Base-by-base conservation (phyloP, 768 basidiomycete species). In the Suillus spraguei region DNA sequence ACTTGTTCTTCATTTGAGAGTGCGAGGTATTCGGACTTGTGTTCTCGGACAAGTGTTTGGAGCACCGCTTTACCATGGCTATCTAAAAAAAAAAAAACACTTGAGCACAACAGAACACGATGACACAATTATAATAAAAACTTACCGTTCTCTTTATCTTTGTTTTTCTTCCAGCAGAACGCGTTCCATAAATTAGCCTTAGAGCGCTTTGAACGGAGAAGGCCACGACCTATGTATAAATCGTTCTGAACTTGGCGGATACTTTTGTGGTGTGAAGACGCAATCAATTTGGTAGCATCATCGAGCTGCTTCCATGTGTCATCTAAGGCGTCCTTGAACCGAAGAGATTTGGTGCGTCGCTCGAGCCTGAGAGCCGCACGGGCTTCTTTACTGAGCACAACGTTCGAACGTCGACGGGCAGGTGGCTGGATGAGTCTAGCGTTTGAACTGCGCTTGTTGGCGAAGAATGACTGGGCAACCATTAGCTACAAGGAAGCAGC, bases 301-400 rank as follows among this genome's bases (percentile, higher is more conserved):
- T 65, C 33, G 3, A 63, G 62, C 28, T 63, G 61, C 46, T 56
- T 53, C 62, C 58, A 63, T 16, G 64, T 39, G n/a, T 49, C 22
- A 17, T 65, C 32, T 16, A 65, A 41, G 20, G 46, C 33, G 4
- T 60, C 28, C 22, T 49, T 62, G 56, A 65, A 63, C 22, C 13
- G 0, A 33, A 17, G 20, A 24, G 20, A 38, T 35, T 35, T 52
- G 22, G 42, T 41, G 20, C 3, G 16, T 22, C 3, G 32, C n/a
- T 52, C 3, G 8, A 39, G 28, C 41, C 22, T 42, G 33, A 65
- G 46, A 11, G 42, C 38, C 8, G 36, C 46, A 20, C 14, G 9
- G n/a, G 64, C 64, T 50, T 58, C 61, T 50, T 62, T 49, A 62
- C 42, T 59, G 36, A 63, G 61, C 22, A 35, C 7, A 22, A 52